Conservation (phyloP, 2,329 filamentous ascomycete species). For the Gliomastix tumulicola region DNA sequence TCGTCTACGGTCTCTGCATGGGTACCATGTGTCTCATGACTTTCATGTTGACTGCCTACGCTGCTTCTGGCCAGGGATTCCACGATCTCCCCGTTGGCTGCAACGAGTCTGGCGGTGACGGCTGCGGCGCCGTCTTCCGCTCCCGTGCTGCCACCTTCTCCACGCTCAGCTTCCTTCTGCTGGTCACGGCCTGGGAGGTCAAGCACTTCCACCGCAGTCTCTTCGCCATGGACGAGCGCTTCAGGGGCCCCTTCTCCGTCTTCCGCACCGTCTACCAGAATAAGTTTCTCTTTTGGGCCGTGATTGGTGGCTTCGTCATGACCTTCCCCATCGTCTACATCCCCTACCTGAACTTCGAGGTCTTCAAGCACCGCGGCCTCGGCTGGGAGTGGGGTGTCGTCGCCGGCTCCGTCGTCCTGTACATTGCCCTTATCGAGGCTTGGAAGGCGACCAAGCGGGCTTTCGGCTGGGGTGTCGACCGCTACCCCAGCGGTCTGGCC, state of each 20-base stretch:
- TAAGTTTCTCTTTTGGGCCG: slow-evolving; percentile 59
- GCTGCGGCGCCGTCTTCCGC: slow-evolving; percentile 52
- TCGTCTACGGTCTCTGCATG: slow-evolving; percentile 59
- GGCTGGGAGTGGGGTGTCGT: slow-evolving; percentile 70
- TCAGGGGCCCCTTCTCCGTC: slow-evolving; percentile 39
- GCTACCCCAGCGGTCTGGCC: too few relatives aligned
- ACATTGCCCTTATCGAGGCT: slow-evolving; percentile 55
- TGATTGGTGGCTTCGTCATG: slow-evolving; percentile 50
- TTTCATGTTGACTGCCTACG: slow-evolving; percentile 55
- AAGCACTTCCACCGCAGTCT: slow-evolving; percentile 64
- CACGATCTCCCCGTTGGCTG: slow-evolving; percentile 46
- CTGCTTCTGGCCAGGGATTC: slow-evolving; percentile 31
- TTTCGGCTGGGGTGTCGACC: slow-evolving; percentile 24
- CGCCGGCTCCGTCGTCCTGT: slow-evolving; percentile 47
- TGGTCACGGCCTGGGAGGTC: slow-evolving; percentile 68
- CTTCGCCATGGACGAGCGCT: slow-evolving; percentile 57
- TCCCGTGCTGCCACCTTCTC: slow-evolving; percentile 65
- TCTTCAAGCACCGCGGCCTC: slow-evolving; percentile 65
- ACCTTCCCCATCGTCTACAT: slow-evolving; percentile 62
- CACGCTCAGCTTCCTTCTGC: slow-evolving; percentile 59
- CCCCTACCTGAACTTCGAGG: slow-evolving; percentile 55
- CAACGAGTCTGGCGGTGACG: slow-evolving; percentile 43
- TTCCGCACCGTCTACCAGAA: slow-evolving; percentile 61
- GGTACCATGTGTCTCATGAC: slow-evolving; percentile 53
- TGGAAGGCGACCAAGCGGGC: slow-evolving; percentile 65